Evolutionary conservation across 352 stramenopile species (phyloP).

Genomic region (Aphanomyces invadans): DNA sequence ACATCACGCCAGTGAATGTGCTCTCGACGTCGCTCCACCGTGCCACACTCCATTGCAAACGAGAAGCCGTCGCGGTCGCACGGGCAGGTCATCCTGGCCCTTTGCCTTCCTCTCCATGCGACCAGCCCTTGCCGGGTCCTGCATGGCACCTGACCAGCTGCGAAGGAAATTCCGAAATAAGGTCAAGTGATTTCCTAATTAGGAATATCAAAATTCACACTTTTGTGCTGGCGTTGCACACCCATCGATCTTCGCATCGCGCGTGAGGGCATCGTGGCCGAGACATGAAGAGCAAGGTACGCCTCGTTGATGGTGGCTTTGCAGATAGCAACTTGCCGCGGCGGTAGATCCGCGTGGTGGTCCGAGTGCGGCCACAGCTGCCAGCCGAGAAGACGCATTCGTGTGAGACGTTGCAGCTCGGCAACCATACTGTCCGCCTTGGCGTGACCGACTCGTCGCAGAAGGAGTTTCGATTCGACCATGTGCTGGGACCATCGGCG

Average conservation of each 20-base stretch:
- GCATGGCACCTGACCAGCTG: too few species aligned
- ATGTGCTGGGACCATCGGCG: conserved; percentile 39
- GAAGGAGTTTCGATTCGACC: conserved; percentile 47
- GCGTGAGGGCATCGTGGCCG: not conserved
- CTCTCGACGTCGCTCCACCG: too few species aligned
- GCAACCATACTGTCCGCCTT: conserved; percentile 23
- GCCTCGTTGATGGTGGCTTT: not conserved
- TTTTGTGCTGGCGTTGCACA: not conserved
- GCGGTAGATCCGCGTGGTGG: conserved; percentile 46
- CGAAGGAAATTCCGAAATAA: too few species aligned
- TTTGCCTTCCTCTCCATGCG: too few species aligned
- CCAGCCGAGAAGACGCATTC: conserved; percentile 35
- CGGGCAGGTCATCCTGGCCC: too few species aligned
- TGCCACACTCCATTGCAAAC: too few species aligned
- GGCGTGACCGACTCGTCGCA: conserved; percentile 13
- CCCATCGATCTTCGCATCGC: not conserved
- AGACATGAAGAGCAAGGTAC: conserved; percentile 24
- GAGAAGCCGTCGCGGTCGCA: too few species aligned
- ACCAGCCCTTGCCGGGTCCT: too few species aligned
- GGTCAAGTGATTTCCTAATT: not conserved
- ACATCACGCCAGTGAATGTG: too few species aligned
- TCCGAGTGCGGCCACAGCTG: conserved; percentile 40
- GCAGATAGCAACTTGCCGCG: not conserved
- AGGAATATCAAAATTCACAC: conserved; percentile 1
- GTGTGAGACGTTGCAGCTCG: conserved; percentile 29